Evolutionary conservation across 345 rosid genomes (phyloP), one percentile per base, ranked within the genome.

Genomic region (Moricandia moricandioides): DNA sequence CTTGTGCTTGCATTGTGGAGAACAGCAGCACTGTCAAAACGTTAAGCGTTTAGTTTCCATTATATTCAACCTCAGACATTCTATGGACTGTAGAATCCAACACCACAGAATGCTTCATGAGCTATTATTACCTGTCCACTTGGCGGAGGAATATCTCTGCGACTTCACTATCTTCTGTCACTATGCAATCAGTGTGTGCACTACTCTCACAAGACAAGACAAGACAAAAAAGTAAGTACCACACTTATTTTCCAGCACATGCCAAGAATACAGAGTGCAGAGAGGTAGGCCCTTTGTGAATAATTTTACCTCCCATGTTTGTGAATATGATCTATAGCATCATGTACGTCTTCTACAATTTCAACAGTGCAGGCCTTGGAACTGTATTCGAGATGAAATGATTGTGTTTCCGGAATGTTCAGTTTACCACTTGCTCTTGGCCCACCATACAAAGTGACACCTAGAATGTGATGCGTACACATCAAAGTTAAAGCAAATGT

Each of bases 1-100:
- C 99, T 91, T 11, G 98, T 88, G 87, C 98, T 92, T 71, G 97
- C 96, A 67, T 96, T 96, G 82, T 92, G 99, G 72, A 96, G 87
- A 79, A 96, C 99, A 79, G 99, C 98, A 84, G 99, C 98, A 84
- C 99, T 92, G 91, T 67, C 17, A 34, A 27, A 54, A 43, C 8
- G 33, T 45, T 70, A 7, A 33, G 40, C 63, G 18, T 55, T 69
- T 58, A 65, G 21, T 58, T 77, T 47, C 33, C 37, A 4, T 13
- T 34, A 24, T 65, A 65, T 47, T 5, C 24, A 57, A 77, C 54
- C 30, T 18, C 60, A 30, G 62, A 35, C 56, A 51, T 52, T 54
- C 27, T 31, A 69, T 17, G 26, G 71, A 56, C 47, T 17, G 54
- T 12, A 51, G 29, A n/a, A 26, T 24, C 39, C 27, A 39, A 52